Conservation (phyloP, 2,329 filamentous ascomycete genomes). For the Botrytis cinerea region DNA sequence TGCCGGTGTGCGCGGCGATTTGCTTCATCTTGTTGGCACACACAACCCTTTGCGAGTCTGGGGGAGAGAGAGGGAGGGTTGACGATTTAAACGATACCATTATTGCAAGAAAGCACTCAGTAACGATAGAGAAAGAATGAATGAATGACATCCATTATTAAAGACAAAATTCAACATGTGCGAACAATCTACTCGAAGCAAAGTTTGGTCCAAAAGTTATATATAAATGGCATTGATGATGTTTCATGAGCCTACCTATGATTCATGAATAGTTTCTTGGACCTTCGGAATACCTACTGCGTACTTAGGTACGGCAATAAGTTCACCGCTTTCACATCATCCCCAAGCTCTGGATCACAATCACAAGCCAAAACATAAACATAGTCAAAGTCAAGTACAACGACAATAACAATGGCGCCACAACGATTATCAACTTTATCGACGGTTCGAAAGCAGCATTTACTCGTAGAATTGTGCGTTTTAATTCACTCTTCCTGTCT, state of each 20-base stretch:
- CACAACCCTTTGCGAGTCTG: neutral
- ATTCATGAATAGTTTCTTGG: constrained; percentile 8
- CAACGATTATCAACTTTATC: constrained; percentile 35
- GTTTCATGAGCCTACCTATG: constrained; percentile 3
- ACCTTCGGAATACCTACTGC: neutral
- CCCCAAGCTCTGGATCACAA: constrained; percentile 11
- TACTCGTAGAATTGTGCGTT: constrained; percentile 41
- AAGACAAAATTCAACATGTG: neutral
- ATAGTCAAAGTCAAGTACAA: constrained; percentile 6
- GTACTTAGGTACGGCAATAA: constrained; percentile 14
- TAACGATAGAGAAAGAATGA: constrained; percentile 16
- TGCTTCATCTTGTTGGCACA: neutral
- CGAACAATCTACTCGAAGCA: neutral
- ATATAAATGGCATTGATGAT: neutral
- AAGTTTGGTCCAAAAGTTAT: neutral
- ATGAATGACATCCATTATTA: constrained; percentile 21
- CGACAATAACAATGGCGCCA: constrained; percentile 31
- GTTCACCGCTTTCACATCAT: constrained; percentile 27
- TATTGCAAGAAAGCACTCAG: neutral
- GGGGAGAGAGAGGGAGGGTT: neutral
- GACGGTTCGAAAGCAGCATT: constrained; percentile 40
- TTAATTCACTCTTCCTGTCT: neutral
- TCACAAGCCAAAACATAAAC: constrained; percentile 20
- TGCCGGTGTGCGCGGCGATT: neutral
- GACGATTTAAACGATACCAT: constrained; percentile 17